Evolutionary conservation across 129 eudicot species (phyloP).

Genomic region (Pittosporum tobira): DNA sequence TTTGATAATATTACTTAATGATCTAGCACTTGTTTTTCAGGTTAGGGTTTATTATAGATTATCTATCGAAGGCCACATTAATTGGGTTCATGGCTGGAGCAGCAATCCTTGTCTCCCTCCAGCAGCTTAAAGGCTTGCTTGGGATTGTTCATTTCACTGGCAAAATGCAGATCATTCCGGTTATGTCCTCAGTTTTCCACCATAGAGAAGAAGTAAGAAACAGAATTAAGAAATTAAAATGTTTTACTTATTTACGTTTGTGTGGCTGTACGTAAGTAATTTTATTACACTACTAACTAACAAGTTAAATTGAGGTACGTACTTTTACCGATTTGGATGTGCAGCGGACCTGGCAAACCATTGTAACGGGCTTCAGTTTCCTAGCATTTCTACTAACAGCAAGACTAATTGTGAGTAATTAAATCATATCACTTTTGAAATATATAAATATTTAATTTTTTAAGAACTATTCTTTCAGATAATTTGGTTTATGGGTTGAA

Average conservation of each 20-base stretch:
- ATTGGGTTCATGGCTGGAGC: conserved; percentile 98
- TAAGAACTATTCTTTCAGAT: background rate
- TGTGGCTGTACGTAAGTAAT: too few species aligned
- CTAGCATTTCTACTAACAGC: conserved; percentile 50
- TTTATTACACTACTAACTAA: too few species aligned
- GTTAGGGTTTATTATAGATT: conserved; percentile 90
- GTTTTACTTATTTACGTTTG: background rate
- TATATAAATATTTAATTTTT: too few species aligned
- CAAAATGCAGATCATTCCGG: conserved; percentile 85
- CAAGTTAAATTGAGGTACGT: too few species aligned
- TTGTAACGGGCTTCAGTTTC: conserved; percentile 70
- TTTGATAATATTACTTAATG: background rate
- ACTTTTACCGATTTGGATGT: conserved; percentile 11
- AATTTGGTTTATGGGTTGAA: conserved; percentile 6
- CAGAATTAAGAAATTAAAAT: too few species aligned
- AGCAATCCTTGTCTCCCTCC: conserved; percentile 85
- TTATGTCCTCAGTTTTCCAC: conserved; percentile 55
- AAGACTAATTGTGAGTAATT: conserved; percentile 61
- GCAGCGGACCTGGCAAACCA: conserved; percentile 97
- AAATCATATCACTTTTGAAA: too few species aligned
- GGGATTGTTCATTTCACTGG: conserved; percentile 89
- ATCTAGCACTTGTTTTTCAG: conserved; percentile 26
- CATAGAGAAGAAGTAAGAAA: conserved; percentile 55
- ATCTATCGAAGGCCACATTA: conserved; percentile 85
- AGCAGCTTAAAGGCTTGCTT: conserved; percentile 85